Conservation (phyloP, 192 early-diverging fungal genomes). For the Coemansia sp. region DNA sequence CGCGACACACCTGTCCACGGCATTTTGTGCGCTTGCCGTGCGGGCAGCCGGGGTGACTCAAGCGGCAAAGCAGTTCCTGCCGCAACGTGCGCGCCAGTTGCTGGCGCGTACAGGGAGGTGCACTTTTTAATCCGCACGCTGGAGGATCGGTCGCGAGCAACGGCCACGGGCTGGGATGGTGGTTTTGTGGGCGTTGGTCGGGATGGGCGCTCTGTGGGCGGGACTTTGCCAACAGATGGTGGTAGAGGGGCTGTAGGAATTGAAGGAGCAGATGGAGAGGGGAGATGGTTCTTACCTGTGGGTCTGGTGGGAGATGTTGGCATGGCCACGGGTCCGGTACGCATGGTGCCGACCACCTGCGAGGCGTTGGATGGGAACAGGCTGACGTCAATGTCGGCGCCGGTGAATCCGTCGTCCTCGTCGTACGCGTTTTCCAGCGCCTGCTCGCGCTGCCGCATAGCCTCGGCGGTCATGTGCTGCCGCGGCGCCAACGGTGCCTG, state of each 20-base stretch:
- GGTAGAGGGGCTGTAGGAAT: background rate
- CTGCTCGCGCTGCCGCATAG: slow-evolving; percentile 31
- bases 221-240: background rate
- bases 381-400: slow-evolving; percentile 25
- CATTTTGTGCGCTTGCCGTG: background rate
- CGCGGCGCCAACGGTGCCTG: slow-evolving; percentile 11
- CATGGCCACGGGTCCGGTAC: slow-evolving; percentile 13
- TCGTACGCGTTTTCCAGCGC: slow-evolving; percentile 39
- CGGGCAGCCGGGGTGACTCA: background rate
- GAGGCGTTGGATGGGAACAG: slow-evolving; percentile 29
- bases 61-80: background rate
- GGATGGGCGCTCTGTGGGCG: background rate
- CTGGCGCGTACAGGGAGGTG: slow-evolving; percentile 3
- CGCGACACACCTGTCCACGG: slow-evolving; percentile 14
- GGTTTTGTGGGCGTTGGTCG: background rate
- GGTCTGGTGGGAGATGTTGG: slow-evolving; percentile 6
- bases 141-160: background rate
- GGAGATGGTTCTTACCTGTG: slow-evolving; percentile 32
- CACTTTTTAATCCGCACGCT: slow-evolving; percentile 12
- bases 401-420: slow-evolving; percentile 33
- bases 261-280: slow-evolving; percentile 1
- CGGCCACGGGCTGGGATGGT: background rate
- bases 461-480: slow-evolving; percentile 20
- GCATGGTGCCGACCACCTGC: slow-evolving; percentile 33
- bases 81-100: slow-evolving; percentile 1